phyloP scores from a whole-genome alignment of 1,284 basidiomycete species.

The Trichosporon sp. region DNA sequence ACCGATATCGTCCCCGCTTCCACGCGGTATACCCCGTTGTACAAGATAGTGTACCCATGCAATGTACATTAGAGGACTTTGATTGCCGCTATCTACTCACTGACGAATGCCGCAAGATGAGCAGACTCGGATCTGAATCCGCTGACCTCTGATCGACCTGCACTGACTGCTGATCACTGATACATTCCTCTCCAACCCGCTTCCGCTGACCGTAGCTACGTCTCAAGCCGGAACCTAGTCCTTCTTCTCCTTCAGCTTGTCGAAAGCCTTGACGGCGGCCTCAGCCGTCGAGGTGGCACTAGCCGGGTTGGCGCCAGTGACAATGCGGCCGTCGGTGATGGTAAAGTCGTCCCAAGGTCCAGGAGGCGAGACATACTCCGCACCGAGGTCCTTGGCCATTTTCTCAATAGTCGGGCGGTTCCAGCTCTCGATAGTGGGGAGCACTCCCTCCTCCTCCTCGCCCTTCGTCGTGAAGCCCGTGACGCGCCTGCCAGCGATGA shows the following conservation, averaged over 20 bases:
- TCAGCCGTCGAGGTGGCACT: constrained; percentile 14
- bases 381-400: constrained; percentile 10
- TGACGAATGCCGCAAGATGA: no score
- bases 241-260: constrained; percentile 9
- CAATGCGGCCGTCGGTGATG: constrained; percentile 16
- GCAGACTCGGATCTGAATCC: no score
- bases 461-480: constrained; percentile 21
- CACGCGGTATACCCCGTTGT: background rate
- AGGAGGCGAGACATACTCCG: constrained; percentile 10
- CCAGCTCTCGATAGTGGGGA: constrained; percentile 20
- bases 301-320: constrained; percentile 21
- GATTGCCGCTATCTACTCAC: no score
- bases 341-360: constrained; percentile 19
- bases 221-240: no score
- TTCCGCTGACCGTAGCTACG: background rate
- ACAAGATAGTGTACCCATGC: background rate
- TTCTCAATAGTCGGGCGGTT: constrained; percentile 17
- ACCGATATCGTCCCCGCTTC: background rate
- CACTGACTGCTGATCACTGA: no score
- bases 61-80: background rate
- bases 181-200: no score
- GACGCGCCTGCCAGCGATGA: constrained; percentile 18
- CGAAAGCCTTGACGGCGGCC: constrained; percentile 13
- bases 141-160: background rate
- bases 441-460: constrained; percentile 18